phyloP scores from a whole-genome alignment of 2,329 filamentous ascomycete species.

The Epichloe glyceriae region DNA sequence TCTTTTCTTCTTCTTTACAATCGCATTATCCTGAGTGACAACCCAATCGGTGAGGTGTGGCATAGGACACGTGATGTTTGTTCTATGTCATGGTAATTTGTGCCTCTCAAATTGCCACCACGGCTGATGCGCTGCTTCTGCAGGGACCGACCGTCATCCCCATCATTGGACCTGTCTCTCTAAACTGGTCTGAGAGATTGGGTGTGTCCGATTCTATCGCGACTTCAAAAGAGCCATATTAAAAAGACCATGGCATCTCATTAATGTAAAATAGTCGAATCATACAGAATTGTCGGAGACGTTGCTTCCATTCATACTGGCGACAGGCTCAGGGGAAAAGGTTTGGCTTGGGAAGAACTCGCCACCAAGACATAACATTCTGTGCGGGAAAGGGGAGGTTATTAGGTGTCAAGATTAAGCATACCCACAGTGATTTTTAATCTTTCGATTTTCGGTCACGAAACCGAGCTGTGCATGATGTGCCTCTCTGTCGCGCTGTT shows the following conservation, averaged over 20 bases:
- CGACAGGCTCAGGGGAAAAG: conserved; percentile 1
- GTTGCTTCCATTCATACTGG: conserved; percentile 8
- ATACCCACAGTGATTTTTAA: conserved; percentile 18
- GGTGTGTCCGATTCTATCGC: neutral
- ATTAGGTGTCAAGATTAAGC: conserved; percentile 13
- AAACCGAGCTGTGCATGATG: neutral
- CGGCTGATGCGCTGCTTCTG: conserved; percentile 1
- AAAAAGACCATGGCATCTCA: conserved; percentile 4
- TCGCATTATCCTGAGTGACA: conserved; percentile 6
- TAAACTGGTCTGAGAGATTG: conserved; percentile 1
- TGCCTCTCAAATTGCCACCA: conserved; percentile 1
- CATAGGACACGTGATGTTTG: conserved; percentile 7
- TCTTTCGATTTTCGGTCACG: conserved; percentile 12
- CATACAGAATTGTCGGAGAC: conserved; percentile 6
- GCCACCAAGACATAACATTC: neutral
- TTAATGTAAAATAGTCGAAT: conserved; percentile 4
- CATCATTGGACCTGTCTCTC: neutral
- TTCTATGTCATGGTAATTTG: conserved; percentile 4
- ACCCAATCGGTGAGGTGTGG: conserved; percentile 1
- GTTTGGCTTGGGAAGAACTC: neutral
- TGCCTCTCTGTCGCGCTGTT: conserved; percentile 17
- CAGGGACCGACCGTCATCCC: neutral
- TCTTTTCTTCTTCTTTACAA: neutral
- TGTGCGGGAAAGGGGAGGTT: conserved; percentile 10
- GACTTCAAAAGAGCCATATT: conserved; percentile 2